Evolutionary conservation across 2,329 filamentous ascomycete genomes (phyloP), one percentile per base, ranked within the genome.

Genomic region (Apiospora kogelbergensis): DNA sequence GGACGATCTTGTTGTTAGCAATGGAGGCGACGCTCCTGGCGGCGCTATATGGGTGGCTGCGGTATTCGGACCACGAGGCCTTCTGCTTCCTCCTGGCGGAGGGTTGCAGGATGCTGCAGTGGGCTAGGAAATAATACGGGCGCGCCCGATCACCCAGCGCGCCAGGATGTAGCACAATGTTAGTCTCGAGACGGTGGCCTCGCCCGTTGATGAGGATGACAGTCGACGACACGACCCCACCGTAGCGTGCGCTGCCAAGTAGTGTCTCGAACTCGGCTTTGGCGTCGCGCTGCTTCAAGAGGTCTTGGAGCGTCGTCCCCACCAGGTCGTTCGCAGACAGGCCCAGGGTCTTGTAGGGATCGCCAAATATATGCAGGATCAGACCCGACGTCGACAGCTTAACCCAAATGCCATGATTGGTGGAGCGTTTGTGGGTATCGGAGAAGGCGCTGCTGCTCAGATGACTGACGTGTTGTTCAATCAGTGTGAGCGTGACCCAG

Each of bases 361-460:
- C 22, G 10, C 37, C 63, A 13, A 69, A 67, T 15, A 67, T 30
- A 15, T 65, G 37, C 2, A 69, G 26, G 6, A 69, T 26, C 48
- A 69, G 17, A 2, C 68, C 68, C 0, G 68, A 63, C 0, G 4
- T 44, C 7, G 68, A 63, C 33, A 69, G 37, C 48, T 69, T 69
- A 1, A 69, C 6, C 68, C 68, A 69, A 0, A 69, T 33, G 22
- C 45, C 64, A 11, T 53, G 68, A 2, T 26, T 17, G 22, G 1
- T 30, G 5, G 22, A 15, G 46, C 11, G 4, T 11, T 13, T 15
- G 46, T 17, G 9, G 11, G 45, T 9, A 10, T 10, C 9, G 3
- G 46, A 1, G 42, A 48, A 22, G 0, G 46, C 17, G 20, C 17
- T 4, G 15, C 33, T n/a, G 48, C 40, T 63, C 1, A 69, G 24